These are phyloP conservation scores for Tuber melanosporum DNA, from an alignment of 495 filamentous ascomycete species.

Conservation along the genomic window DNA sequence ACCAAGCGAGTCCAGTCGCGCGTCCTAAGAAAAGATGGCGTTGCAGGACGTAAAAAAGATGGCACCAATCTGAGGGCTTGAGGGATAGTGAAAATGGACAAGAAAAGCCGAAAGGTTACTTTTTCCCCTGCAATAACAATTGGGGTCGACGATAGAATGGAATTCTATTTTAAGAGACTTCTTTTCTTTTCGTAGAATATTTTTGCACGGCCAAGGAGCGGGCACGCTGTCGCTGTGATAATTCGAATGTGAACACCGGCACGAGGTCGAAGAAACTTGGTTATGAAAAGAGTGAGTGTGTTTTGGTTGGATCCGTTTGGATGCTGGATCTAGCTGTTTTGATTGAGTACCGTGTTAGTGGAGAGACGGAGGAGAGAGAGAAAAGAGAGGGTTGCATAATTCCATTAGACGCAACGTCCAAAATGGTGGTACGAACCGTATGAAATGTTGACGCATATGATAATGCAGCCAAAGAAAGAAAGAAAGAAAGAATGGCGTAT, in stretches of 20 bases:
- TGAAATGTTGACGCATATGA: constrained; percentile 35
- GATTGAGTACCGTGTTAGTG: constrained; percentile 28
- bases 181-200: neutral
- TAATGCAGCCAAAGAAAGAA: constrained; percentile 33
- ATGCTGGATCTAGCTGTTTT: constrained; percentile 37
- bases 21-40: constrained; percentile 23
- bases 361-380: constrained; percentile 11
- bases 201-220: constrained; percentile 36
- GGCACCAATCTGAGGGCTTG: constrained; percentile 10
- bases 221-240: constrained; percentile 35
- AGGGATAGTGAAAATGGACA: constrained; percentile 5
- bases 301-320: constrained; percentile 34
- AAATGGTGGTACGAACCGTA: constrained; percentile 34
- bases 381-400: constrained; percentile 15
- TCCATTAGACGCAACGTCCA: constrained; percentile 23
- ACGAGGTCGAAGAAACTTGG: constrained; percentile 32
- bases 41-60: constrained; percentile 12
- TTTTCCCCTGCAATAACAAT: neutral
- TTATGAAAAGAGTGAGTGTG: constrained; percentile 30
- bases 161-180: neutral
- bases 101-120: neutral
- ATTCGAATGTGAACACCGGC: constrained; percentile 30
- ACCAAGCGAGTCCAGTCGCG: constrained; percentile 33
- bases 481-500: constrained; percentile 12
- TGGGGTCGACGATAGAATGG: neutral